Evolutionary conservation across 2,329 filamentous ascomycete genomes (phyloP).

Genomic region (Colletotrichum endophyticum): DNA sequence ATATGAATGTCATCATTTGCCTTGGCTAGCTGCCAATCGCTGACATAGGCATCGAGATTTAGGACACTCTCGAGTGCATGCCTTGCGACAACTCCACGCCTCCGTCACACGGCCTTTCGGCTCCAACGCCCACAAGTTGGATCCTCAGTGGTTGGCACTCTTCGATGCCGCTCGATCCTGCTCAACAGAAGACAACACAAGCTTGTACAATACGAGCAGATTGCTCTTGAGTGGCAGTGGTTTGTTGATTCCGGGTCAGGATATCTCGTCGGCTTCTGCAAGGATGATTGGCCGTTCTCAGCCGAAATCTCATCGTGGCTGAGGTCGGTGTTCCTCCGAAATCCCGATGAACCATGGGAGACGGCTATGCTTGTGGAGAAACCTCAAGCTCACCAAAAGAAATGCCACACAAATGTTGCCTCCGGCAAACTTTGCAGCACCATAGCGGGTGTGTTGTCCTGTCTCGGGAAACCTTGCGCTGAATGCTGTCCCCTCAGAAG

Average conservation of each 20-base stretch:
- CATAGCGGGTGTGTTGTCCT: not conserved
- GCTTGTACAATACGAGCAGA: not conserved
- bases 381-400: not conserved
- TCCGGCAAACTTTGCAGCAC: not conserved
- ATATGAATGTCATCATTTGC: not conserved
- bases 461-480: not conserved
- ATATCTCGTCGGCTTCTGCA: not conserved
- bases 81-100: not conserved
- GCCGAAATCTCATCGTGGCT: not conserved
- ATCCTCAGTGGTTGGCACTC: not conserved
- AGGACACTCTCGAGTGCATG: not conserved
- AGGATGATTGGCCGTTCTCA: not conserved
- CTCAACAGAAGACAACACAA: not conserved
- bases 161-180: not conserved
- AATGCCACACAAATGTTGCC: not conserved
- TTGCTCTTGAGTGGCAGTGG: not conserved
- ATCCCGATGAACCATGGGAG: not conserved
- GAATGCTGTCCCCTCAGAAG: not conserved
- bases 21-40: not conserved
- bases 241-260: not conserved
- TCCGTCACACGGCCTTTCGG: not conserved
- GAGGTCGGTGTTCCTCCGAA: not conserved
- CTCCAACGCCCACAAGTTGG: not conserved
- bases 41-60: not conserved
- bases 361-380: not conserved